These are phyloP conservation scores for Hydrangea macrophylla DNA, from an alignment of 148 eudicot species.

Conservation along the genomic window DNA sequence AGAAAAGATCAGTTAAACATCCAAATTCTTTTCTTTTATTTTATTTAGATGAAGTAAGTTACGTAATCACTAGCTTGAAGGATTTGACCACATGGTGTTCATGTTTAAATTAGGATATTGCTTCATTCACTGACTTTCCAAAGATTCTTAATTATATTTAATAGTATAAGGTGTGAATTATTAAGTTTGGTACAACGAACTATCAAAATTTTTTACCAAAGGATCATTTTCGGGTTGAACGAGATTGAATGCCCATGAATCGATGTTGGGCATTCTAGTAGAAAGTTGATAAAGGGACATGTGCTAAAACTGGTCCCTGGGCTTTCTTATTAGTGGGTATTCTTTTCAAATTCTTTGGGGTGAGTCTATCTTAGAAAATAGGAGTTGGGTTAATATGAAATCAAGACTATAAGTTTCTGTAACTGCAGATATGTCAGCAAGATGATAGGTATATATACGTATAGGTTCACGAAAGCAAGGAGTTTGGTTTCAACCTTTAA, in stretches of 20 bases:
- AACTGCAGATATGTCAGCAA: no score
- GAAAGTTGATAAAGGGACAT: background rate
- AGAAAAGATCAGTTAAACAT: no score
- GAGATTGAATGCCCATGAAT: background rate
- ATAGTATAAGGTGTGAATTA: background rate
- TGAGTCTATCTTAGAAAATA: no score
- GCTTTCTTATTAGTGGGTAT: background rate
- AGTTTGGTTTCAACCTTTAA: no score
- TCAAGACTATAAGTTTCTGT: no score
- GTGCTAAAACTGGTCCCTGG: background rate
- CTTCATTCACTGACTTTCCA: background rate
- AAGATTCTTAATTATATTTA: background rate
- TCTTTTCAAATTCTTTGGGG: background rate
- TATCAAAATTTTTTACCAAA: background rate
- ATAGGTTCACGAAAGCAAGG: no score
- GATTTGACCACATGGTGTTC: no score
- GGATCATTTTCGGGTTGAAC: background rate
- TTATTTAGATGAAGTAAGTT: background rate
- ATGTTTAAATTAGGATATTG: background rate
- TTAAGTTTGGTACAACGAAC: background rate
- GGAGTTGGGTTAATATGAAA: no score
- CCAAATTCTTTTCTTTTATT: no score
- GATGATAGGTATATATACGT: no score
- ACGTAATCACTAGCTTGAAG: background rate
- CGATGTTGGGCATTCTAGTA: background rate